These are phyloP conservation scores for Suhomyces kilbournensis DNA, from an alignment of 805 yeast species.

Conservation along the genomic window DNA sequence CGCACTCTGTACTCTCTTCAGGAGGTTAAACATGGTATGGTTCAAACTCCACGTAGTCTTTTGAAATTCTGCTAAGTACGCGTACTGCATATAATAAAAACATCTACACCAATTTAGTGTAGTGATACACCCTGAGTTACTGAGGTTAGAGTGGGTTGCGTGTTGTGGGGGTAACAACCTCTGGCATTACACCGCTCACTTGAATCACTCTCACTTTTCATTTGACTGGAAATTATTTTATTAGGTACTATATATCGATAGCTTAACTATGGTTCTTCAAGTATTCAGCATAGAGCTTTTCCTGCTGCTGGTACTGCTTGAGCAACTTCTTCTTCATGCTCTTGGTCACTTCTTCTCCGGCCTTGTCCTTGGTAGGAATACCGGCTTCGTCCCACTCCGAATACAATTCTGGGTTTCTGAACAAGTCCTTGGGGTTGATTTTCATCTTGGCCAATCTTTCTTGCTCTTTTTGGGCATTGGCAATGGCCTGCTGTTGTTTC, in stretches of 20 bases:
- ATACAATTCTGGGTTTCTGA: conserved; percentile 53
- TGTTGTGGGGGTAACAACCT: not conserved
- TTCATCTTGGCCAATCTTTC: conserved; percentile 67
- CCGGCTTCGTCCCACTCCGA: conserved; percentile 84
- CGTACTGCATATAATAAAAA: not conserved
- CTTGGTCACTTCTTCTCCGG: conserved; percentile 83
- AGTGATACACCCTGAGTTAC: not conserved
- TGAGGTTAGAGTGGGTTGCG: not conserved
- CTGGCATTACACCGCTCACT: not conserved
- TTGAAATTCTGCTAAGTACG: not conserved
- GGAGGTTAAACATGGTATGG: conserved; percentile 30
- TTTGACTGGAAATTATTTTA: not conserved
- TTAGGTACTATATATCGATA: not conserved
- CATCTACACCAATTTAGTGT: not conserved
- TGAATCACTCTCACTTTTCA: not conserved
- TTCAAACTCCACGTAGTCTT: not conserved
- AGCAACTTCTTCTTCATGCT: conserved; percentile 78
- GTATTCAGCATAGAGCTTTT: conserved; percentile 75
- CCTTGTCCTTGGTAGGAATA: conserved; percentile 68
- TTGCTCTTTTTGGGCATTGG: conserved; percentile 58
- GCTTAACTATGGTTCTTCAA: conserved; percentile 12
- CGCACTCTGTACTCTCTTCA: conserved; percentile 43
- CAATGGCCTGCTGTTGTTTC: conserved; percentile 48
- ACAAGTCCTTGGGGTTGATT: conserved; percentile 69
- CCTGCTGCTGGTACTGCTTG: conserved; percentile 77